A percentile compares a stretch with the other conserved stretches of the same genome.
Evolutionary conservation across 2,329 filamentous ascomycete species (phyloP).

Genomic region (Botrytis galanthina): DNA sequence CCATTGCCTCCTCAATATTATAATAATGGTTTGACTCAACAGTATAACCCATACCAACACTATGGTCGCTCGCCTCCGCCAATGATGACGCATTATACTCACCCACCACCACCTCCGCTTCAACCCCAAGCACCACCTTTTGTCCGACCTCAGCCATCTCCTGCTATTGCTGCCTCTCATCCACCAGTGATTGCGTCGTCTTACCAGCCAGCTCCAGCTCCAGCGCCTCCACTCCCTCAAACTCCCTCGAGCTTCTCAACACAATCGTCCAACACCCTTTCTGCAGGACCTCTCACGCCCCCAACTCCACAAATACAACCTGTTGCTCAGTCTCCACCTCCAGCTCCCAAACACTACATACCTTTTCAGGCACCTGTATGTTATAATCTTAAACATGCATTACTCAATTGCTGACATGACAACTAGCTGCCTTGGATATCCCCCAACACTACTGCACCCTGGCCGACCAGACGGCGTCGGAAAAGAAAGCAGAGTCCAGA

Average conservation of each 20-base stretch:
- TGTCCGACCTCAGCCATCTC: conserved; percentile 51
- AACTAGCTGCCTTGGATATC: conserved; percentile 55
- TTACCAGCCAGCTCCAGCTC: conserved; percentile 51
- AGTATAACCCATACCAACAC: conserved; percentile 45
- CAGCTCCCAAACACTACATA: conserved; percentile 25
- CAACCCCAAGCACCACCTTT: conserved; percentile 40
- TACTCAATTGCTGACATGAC: conserved; percentile 33
- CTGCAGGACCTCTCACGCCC: conserved; percentile 44
- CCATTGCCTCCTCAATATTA: conserved; percentile 61
- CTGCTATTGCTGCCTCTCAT: conserved; percentile 55
- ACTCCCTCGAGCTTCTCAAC: conserved; percentile 41
- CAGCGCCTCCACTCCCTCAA: conserved; percentile 42
- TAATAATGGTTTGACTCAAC: conserved; percentile 47
- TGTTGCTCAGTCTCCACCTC: conserved; percentile 30
- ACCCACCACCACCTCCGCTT: conserved; percentile 39
- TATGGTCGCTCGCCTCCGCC: conserved; percentile 51
- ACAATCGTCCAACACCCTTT: conserved; percentile 34
- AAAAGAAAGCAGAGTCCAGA: conserved; percentile 44
- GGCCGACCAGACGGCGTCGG: conserved; percentile 46
- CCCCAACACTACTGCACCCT: conserved; percentile 51
- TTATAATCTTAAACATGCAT: conserved; percentile 11
- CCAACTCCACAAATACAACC: conserved; percentile 43
- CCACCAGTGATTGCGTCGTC: conserved; percentile 43
- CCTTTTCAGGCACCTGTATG: conserved; percentile 54
- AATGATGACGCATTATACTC: conserved; percentile 53